Percentiles rank a stretch among this genome's conserved stretches.
Evolutionary conservation across 2,329 filamentous ascomycete species (phyloP).

Genomic region (Albophoma yamanashiensis): DNA sequence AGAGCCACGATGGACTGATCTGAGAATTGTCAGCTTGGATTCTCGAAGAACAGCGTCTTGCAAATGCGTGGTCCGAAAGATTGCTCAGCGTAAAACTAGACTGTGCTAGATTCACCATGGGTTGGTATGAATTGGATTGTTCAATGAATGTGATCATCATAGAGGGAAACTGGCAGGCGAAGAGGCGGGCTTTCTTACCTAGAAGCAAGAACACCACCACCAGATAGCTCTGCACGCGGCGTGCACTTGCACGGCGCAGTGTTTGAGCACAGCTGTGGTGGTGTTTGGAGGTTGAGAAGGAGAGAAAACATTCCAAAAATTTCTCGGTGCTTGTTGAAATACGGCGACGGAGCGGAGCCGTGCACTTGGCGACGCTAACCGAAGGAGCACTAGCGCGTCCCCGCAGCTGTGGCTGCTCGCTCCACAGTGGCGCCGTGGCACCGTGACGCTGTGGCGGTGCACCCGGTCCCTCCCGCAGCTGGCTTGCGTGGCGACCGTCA

Average conservation of each 20-base stretch:
- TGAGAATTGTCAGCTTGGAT: slow-evolving; percentile 8
- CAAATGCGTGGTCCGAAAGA: slow-evolving; percentile 3
- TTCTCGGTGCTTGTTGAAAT: background rate
- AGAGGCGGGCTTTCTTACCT: slow-evolving; percentile 3
- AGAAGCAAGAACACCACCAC: slow-evolving; percentile 1
- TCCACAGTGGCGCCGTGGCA: background rate
- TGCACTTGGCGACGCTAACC: background rate
- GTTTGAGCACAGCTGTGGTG: slow-evolving; percentile 4
- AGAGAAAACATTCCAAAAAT: slow-evolving; percentile 5
- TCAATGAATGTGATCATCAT: slow-evolving; percentile 30
- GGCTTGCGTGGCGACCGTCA: slow-evolving; percentile 11
- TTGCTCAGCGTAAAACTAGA: slow-evolving; percentile 48
- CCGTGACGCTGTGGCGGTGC: slow-evolving; percentile 23
- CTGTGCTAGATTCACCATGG: slow-evolving; percentile 40
- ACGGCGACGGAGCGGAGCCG: background rate
- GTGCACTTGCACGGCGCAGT: slow-evolving; percentile 10
- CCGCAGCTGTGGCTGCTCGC: background rate
- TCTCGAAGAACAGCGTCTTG: background rate
- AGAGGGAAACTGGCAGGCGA: slow-evolving; percentile 8
- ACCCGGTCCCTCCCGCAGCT: slow-evolving; percentile 11
- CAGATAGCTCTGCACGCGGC: background rate
- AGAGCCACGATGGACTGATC: slow-evolving; percentile 3
- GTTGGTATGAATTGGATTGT: slow-evolving; percentile 55
- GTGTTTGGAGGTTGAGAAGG: slow-evolving; percentile 10
- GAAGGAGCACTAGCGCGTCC: background rate